phyloP scores from a whole-genome alignment of 2,329 filamentous ascomycete species.

The Penicillium sp. region DNA sequence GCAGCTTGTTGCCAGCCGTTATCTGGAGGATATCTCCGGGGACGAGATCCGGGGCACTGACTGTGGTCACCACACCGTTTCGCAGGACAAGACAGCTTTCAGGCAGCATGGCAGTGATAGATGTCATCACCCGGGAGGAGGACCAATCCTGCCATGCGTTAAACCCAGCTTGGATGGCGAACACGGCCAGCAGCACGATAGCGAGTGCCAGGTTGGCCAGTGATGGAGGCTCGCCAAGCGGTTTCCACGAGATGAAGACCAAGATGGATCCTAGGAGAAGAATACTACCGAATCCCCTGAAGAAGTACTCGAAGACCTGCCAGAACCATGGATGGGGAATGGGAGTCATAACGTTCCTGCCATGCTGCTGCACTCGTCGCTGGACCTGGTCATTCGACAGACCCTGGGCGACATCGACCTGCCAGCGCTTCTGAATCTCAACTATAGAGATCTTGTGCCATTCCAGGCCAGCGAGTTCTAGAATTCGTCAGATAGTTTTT shows the following conservation, averaged over 20 bases:
- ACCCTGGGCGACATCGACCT: too few species aligned
- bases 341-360: too few species aligned
- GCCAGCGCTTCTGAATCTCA: too few species aligned
- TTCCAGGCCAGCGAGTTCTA: too few species aligned
- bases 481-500: too few species aligned
- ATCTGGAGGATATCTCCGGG: too few species aligned
- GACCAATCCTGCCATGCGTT: conserved; percentile 78
- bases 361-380: too few species aligned
- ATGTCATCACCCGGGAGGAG: conserved; percentile 76
- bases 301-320: conserved; percentile 72
- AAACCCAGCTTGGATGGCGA: conserved; percentile 71
- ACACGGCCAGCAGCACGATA: conserved; percentile 74
- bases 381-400: too few species aligned
- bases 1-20: too few species aligned
- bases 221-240: conserved; percentile 73
- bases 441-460: too few species aligned
- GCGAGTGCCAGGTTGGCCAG: conserved; percentile 74
- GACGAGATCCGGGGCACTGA: too few species aligned
- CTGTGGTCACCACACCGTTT: too few species aligned
- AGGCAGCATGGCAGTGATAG: conserved; percentile 80
- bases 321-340: conserved; percentile 65
- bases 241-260: conserved; percentile 78
- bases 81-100: conserved; percentile 70
- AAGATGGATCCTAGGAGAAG: conserved; percentile 71
- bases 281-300: conserved; percentile 76